Conservation (phyloP, 805 yeast species). For the Saccharomycopsis sp. region DNA sequence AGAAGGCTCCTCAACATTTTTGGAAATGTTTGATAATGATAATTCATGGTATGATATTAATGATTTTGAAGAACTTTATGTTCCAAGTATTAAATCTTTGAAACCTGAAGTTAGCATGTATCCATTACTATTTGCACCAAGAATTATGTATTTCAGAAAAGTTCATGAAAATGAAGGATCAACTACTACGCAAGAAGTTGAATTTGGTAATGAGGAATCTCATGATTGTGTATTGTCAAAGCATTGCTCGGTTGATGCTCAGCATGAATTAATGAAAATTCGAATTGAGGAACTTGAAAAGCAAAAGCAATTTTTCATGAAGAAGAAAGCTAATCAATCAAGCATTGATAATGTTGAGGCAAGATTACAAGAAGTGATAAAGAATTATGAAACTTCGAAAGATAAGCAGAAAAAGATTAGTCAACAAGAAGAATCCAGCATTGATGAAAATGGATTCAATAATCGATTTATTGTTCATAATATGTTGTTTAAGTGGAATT, state of each 20-base stretch:
- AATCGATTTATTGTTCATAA: slow-evolving; percentile 72
- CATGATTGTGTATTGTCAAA: slow-evolving; percentile 52
- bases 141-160: slow-evolving; percentile 62
- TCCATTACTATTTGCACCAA: slow-evolving; percentile 63
- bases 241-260: slow-evolving; percentile 22
- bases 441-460: slow-evolving; percentile 33
- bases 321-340: neutral
- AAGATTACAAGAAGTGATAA: slow-evolving; percentile 13
- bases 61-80: slow-evolving; percentile 55
- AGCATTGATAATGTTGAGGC: slow-evolving; percentile 4
- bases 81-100: slow-evolving; percentile 32
- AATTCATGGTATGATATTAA: slow-evolving; percentile 52
- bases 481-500: slow-evolving; percentile 74
- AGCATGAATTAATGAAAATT: slow-evolving; percentile 22
- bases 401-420: neutral
- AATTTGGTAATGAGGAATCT: slow-evolving; percentile 47
- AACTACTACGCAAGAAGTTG: slow-evolving; percentile 22
- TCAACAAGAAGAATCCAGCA: slow-evolving; percentile 3
- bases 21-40: slow-evolving; percentile 45
- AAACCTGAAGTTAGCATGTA: slow-evolving; percentile 40
- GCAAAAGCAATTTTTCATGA: slow-evolving; percentile 1
- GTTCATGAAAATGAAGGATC: slow-evolving; percentile 39
- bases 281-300: slow-evolving; percentile 21
- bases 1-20: slow-evolving; percentile 17
- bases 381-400: slow-evolving; percentile 9